Evolutionary conservation across 306 rosid genomes (phyloP).

Genomic region (Gynostemma pentaphyllum): DNA sequence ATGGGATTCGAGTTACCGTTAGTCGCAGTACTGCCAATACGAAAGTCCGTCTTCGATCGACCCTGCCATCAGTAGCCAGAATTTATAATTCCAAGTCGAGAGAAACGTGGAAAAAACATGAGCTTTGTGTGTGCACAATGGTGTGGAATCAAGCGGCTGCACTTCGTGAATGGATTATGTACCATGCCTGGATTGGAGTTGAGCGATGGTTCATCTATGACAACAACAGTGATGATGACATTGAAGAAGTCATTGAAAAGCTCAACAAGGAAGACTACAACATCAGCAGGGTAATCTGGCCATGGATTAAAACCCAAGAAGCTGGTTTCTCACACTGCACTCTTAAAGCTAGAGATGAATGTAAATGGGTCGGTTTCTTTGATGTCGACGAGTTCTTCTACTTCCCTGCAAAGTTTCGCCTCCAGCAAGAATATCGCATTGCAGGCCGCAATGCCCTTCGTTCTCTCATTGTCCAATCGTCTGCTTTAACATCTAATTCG

Average conservation of each 20-base stretch:
- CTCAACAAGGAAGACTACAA: constrained; percentile 50
- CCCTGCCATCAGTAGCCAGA: constrained; percentile 58
- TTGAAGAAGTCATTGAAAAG: constrained; percentile 41
- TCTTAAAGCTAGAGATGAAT: constrained; percentile 65
- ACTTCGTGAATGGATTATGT: constrained; percentile 73
- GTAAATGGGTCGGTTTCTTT: constrained; percentile 91
- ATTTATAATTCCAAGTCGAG: constrained; percentile 15
- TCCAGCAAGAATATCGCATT: constrained; percentile 8
- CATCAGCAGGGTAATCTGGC: constrained; percentile 65
- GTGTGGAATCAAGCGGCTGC: constrained; percentile 89
- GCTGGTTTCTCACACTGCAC: constrained; percentile 96
- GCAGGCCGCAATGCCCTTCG: constrained; percentile 52
- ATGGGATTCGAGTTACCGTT: constrained; percentile 52
- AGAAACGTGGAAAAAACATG: constrained; percentile 37
- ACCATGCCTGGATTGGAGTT: constrained; percentile 90
- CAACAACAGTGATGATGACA: constrained; percentile 79
- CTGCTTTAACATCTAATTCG: constrained; percentile 30
- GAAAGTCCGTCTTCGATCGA: constrained; percentile 19
- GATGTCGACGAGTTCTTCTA: constrained; percentile 92
- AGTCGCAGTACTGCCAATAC: constrained; percentile 22
- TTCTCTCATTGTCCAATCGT: constrained; percentile 39
- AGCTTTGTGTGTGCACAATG: constrained; percentile 88
- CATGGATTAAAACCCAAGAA: constrained; percentile 95
- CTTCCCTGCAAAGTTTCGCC: constrained; percentile 42
- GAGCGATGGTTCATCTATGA: constrained; percentile 93